Evolutionary conservation across 1,284 basidiomycete genomes (phyloP).

Genomic region (Malassezia vespertilionis): DNA sequence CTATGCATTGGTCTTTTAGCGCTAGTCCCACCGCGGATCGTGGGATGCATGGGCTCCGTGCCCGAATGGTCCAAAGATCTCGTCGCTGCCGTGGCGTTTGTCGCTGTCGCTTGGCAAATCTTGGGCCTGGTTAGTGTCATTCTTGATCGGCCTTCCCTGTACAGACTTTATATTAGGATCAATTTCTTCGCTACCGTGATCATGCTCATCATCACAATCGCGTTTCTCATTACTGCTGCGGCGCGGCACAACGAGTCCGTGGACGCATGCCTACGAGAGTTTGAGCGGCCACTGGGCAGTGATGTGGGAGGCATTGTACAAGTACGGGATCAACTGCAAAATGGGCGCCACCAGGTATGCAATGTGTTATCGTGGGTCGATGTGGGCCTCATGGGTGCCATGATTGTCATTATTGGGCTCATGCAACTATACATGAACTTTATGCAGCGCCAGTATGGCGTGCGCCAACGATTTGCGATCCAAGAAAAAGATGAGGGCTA

Average conservation of each 20-base stretch:
- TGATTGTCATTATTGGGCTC: constrained; percentile 38
- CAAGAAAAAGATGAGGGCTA: too few relatives aligned
- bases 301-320: constrained; percentile 10
- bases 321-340: constrained; percentile 7
- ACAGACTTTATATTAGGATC: constrained; percentile 38
- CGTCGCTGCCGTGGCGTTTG: constrained; percentile 32
- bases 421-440: constrained; percentile 45
- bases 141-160: constrained; percentile 28
- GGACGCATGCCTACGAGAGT: constrained; percentile 18
- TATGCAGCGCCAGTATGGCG: constrained; percentile 36
- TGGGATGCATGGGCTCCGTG: constrained; percentile 32
- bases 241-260: constrained; percentile 27
- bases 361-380: constrained; percentile 43
- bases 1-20: constrained; percentile 35
- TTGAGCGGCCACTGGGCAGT: constrained; percentile 2
- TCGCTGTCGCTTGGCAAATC: constrained; percentile 36
- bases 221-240: constrained; percentile 31
- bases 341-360: constrained; percentile 23
- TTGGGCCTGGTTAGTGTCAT: constrained; percentile 31
- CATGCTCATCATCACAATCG: constrained; percentile 28
- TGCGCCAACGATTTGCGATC: constrained; percentile 23
- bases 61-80: constrained; percentile 36
- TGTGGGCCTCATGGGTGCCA: constrained; percentile 36
- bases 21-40: constrained; percentile 35
- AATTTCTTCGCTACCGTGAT: constrained; percentile 34